Conservation (phyloP, 1,284 basidiomycete genomes). For the Megacollybia platyphylla region DNA sequence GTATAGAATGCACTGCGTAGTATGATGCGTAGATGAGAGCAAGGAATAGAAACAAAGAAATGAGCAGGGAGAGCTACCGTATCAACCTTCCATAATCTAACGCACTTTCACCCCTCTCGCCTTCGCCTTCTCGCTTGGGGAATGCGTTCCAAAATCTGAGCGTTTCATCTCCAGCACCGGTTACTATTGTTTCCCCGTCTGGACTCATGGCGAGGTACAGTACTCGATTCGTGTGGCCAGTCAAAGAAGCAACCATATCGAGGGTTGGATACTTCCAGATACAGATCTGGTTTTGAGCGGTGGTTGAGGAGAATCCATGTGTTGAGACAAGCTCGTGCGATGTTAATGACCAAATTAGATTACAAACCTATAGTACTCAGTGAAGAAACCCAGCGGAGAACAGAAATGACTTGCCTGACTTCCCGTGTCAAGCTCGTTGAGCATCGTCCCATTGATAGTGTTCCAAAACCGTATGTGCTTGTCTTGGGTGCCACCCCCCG, state of each 20-base stretch:
- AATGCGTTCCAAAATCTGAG: slow-evolving; percentile 94
- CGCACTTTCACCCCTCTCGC: slow-evolving; percentile 26
- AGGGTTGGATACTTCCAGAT: slow-evolving; percentile 95
- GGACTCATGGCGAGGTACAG: slow-evolving; percentile 96
- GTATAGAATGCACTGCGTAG: too few species aligned
- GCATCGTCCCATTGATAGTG: slow-evolving; percentile 73
- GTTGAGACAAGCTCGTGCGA: slow-evolving; percentile 97
- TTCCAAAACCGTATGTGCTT: slow-evolving; percentile 99
- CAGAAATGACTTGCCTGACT: slow-evolving; percentile 57
- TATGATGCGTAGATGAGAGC: too few species aligned
- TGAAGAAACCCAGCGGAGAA: neutral
- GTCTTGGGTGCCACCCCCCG: slow-evolving; percentile 96
- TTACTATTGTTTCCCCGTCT: slow-evolving; percentile 95
- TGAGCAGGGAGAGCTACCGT: slow-evolving; percentile 18
- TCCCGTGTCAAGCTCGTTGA: slow-evolving; percentile 84
- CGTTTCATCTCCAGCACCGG: slow-evolving; percentile 96
- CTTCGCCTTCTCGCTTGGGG: slow-evolving; percentile 49
- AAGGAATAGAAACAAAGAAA: too few species aligned
- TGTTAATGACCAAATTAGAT: slow-evolving; percentile 91
- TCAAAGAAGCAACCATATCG: slow-evolving; percentile 88
- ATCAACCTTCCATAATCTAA: slow-evolving; percentile 55
- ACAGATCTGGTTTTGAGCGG: slow-evolving; percentile 95
- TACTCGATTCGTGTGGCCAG: slow-evolving; percentile 91
- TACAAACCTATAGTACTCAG: slow-evolving; percentile 65
- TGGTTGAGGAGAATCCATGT: slow-evolving; percentile 90